A percentile compares a stretch with the other conserved stretches of the same genome.
phyloP scores from a whole-genome alignment of 1,139 yeast genomes.

The Candida sp. region DNA sequence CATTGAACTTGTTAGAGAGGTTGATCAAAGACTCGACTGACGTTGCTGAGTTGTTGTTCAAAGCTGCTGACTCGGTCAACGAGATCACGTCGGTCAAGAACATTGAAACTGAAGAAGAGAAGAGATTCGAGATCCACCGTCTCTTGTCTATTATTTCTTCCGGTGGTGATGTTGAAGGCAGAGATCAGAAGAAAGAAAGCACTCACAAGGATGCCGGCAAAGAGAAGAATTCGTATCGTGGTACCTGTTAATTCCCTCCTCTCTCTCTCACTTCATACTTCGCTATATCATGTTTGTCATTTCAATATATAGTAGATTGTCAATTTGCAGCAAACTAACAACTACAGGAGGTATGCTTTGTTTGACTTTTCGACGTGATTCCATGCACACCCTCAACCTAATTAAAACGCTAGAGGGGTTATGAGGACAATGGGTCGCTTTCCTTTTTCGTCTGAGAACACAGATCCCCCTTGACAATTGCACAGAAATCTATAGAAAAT shows the following conservation, averaged over 20 bases:
- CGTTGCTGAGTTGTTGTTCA: slow-evolving; percentile 57
- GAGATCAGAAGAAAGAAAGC: slow-evolving; percentile 24
- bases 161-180: slow-evolving; percentile 35
- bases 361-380: not conserved
- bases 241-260: slow-evolving; percentile 51
- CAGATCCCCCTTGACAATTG: no score
- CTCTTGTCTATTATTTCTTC: slow-evolving; percentile 44
- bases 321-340: not conserved
- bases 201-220: slow-evolving; percentile 31
- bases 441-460: not conserved
- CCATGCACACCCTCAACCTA: not conserved
- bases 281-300: no score
- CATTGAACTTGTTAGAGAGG: slow-evolving; percentile 74
- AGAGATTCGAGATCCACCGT: slow-evolving; percentile 29
- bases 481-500: no score
- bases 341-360: not conserved
- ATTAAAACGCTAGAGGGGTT: not conserved
- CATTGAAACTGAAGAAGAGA: slow-evolving; percentile 21
- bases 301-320: not conserved
- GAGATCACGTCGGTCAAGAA: slow-evolving; percentile 20
- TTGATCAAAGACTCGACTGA: slow-evolving; percentile 68
- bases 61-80: slow-evolving; percentile 33
- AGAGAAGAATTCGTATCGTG: slow-evolving; percentile 53
- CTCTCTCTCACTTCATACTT: no score
- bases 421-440: not conserved